Conservation (phyloP, 768 basidiomycete species). For the Clitopilus passeckerianus region DNA sequence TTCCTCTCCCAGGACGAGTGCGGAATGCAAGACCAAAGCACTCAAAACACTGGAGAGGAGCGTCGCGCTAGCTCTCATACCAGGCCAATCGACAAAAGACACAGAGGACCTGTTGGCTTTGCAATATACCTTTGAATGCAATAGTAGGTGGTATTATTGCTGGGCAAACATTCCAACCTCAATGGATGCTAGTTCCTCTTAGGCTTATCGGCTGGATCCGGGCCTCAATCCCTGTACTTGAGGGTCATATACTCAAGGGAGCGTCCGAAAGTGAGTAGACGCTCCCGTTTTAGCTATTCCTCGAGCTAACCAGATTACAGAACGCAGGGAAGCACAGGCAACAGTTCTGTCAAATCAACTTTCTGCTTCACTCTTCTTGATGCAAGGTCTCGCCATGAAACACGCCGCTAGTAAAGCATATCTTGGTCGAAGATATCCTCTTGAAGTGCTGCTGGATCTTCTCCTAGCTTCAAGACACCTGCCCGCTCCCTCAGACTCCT, state of each 20-base stretch:
- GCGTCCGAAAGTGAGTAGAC: conserved; percentile 37
- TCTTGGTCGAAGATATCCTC: conserved; percentile 59
- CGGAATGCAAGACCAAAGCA: conserved; percentile 46
- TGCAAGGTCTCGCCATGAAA: conserved; percentile 73
- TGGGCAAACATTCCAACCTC: neutral
- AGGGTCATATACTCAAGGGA: conserved; percentile 40
- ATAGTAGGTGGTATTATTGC: conserved; percentile 43
- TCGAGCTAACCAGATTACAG: conserved; percentile 7
- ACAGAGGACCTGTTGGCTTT: conserved; percentile 55
- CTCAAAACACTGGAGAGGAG: conserved; percentile 52
- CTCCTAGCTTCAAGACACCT: conserved; percentile 69
- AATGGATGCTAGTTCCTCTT: conserved; percentile 50
- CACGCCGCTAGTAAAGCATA: conserved; percentile 66
- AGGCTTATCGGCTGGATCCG: conserved; percentile 63
- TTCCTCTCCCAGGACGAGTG: conserved; percentile 53
- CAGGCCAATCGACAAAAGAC: conserved; percentile 35
- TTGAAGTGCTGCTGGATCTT: conserved; percentile 75
- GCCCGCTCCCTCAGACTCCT: conserved; percentile 19
- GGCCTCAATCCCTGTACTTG: conserved; percentile 43
- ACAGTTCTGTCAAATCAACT: conserved; percentile 46
- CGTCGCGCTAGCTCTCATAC: conserved; percentile 44
- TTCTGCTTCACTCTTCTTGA: conserved; percentile 53
- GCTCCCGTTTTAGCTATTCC: conserved; percentile 1
- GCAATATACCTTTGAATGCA: conserved; percentile 81
- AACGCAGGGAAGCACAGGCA: conserved; percentile 43